Base-by-base conservation (phyloP, 2,329 filamentous ascomycete genomes). In the Fusarium sp. region DNA sequence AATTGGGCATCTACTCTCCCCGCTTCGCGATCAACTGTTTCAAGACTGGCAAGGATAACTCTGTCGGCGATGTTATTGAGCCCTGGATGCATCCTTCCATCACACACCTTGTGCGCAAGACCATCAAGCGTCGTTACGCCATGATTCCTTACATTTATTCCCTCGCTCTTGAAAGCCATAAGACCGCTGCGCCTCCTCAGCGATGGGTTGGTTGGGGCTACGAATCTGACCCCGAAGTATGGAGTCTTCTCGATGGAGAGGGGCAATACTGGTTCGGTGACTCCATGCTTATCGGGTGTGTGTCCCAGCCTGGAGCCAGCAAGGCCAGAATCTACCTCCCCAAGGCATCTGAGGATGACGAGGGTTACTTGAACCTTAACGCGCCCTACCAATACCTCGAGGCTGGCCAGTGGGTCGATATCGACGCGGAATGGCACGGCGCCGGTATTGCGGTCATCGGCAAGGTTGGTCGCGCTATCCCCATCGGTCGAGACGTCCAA, bases 21-120 rank as follows among this genome's bases (percentile, higher is more conserved):
- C 88, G 91, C 0, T 93, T 93, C 72, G 89, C 91, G 13, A 93
- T 93, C 81, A 93, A 93, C 78, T 93, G 91, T 78, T 93, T 91
- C 86, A 93, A 93, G 80, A 93, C 91, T 0, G 84, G 87, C 0
- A 81, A 86, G 1, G 88, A 93, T 77, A 92, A 90, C 72, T 83
- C 83, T 0, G 84, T 92, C 25, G 91, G 91, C 10, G 91, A 92
- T 37, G 90, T 93, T 1, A 93, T 93, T 61, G 91, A 93, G 79
- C 91, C 91, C 0, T 93, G 90, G 90, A 92, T 93, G 90, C 91
- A 93, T 74, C 89, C 90, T 0, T 86, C 90, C 37, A 88, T 89
- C 29, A 89, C 89, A 0, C 86, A 86, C 0, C 78, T 90, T 2
- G 82, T 93, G 16, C 86, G 91, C 18, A 84, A 85, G 55, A 85